Conservation (phyloP, 2,329 filamentous ascomycete species). For the Aspergillus novoparasiticus region DNA sequence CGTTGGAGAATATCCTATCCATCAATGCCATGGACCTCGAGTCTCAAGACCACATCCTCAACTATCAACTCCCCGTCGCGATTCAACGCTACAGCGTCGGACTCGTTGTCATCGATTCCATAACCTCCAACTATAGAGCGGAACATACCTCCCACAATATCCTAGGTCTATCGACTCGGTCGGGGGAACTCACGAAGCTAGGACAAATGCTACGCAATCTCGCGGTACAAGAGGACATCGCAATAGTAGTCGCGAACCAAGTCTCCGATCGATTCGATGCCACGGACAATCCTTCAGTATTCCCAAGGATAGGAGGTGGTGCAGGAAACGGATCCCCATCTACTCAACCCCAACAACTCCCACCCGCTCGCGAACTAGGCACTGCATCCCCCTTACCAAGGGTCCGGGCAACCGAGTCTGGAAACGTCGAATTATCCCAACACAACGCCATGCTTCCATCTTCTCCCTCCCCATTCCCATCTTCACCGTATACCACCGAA, state of each 20-base stretch:
- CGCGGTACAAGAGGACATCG: constrained; percentile 72
- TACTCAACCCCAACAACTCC: constrained; percentile 14
- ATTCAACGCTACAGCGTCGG: constrained; percentile 75
- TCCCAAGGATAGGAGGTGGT: neutral
- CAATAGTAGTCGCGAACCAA: constrained; percentile 91
- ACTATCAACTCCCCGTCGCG: constrained; percentile 87
- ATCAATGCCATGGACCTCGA: constrained; percentile 88
- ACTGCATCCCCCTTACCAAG: constrained; percentile 25
- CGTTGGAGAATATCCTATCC: constrained; percentile 75
- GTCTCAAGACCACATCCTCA: constrained; percentile 90
- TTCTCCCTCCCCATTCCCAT: constrained; percentile 31
- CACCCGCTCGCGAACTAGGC: constrained; percentile 20
- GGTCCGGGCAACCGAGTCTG: constrained; percentile 12
- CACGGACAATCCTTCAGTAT: constrained; percentile 16
- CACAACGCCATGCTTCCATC: constrained; percentile 20
- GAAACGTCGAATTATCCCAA: constrained; percentile 20
- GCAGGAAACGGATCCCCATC: constrained; percentile 7
- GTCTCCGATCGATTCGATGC: constrained; percentile 81
- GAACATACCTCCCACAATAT: constrained; percentile 60
- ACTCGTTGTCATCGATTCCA: constrained; percentile 83
- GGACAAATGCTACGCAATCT: constrained; percentile 73
- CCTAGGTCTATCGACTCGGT: constrained; percentile 69
- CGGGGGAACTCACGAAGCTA: constrained; percentile 74
- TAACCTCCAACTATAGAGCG: constrained; percentile 93
- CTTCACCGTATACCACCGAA: constrained; percentile 31